Percentiles rank a stretch among this genome's conserved stretches.
These are phyloP conservation scores for Vicia sativa DNA, from an alignment of 306 rosid species.

Conservation along the genomic window DNA sequence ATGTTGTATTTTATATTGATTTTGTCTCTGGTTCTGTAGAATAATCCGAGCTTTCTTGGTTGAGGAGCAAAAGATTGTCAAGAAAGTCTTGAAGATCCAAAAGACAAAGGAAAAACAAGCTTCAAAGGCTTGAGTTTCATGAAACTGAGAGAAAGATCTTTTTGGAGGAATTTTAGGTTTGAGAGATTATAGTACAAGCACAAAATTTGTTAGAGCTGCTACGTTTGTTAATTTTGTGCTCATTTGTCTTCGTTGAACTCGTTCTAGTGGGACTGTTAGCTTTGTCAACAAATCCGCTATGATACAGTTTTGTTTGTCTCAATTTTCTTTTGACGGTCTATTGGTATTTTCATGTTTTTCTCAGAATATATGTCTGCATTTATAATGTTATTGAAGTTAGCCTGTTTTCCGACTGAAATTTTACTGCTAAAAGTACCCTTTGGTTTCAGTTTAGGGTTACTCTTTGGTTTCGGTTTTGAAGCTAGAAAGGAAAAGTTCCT, in stretches of 20 bases:
- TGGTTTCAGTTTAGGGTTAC: no score
- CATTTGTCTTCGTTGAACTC: constrained; percentile 36
- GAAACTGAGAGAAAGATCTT: constrained; percentile 29
- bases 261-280: constrained; percentile 34
- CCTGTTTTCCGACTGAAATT: not conserved
- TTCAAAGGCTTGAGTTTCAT: constrained; percentile 48
- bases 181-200: constrained; percentile 38
- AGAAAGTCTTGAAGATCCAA: constrained; percentile 82
- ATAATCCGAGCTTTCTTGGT: constrained; percentile 73
- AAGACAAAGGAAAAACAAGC: constrained; percentile 71
- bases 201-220: constrained; percentile 36
- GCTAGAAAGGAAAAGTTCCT: no score
- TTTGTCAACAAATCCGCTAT: constrained; percentile 43
- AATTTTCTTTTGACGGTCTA: constrained; percentile 22
- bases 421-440: not conserved
- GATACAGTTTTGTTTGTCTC: constrained; percentile 45
- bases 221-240: constrained; percentile 39
- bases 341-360: not conserved
- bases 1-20: not conserved
- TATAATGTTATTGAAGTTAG: not conserved
- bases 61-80: constrained; percentile 81
- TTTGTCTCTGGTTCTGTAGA: constrained; percentile 41
- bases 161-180: constrained; percentile 44
- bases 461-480: no score
- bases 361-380: not conserved